Conservation (phyloP, 139 green algal genomes). For the Chlorella vulgaris region DNA sequence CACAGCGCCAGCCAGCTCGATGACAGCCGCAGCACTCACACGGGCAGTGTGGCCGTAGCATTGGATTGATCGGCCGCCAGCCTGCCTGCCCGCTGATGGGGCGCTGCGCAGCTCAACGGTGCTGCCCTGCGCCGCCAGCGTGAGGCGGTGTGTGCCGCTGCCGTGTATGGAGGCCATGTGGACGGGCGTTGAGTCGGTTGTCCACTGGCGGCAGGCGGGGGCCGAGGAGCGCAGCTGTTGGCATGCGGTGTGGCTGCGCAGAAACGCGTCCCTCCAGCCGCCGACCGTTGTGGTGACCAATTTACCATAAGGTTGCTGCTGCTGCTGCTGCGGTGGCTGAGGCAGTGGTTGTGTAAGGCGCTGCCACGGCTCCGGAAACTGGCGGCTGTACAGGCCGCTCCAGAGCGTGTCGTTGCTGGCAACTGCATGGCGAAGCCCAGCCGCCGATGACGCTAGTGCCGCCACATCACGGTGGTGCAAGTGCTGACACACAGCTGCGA, state of each 20-base stretch:
- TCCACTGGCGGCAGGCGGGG: constrained; percentile 1
- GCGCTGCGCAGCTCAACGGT: constrained; percentile 17
- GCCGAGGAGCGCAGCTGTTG: background rate
- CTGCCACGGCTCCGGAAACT: constrained; percentile 22
- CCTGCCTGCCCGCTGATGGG: background rate
- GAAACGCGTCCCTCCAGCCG: constrained; percentile 3
- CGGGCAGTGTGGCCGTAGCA: constrained; percentile 17
- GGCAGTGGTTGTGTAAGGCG: background rate
- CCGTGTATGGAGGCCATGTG: background rate
- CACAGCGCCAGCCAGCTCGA: background rate
- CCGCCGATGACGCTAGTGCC: background rate
- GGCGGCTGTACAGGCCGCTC: constrained; percentile 9
- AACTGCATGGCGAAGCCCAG: background rate
- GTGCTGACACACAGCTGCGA: constrained; percentile 12
- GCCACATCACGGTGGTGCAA: constrained; percentile 12
- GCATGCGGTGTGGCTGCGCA: background rate
- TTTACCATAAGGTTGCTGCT: background rate
- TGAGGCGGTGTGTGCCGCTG: background rate
- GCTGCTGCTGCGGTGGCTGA: background rate
- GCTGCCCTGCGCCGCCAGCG: constrained; percentile 6
- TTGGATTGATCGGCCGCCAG: background rate
- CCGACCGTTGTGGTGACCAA: no score
- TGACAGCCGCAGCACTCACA: constrained; percentile 1
- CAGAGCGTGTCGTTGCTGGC: constrained; percentile 11
- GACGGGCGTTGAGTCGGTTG: constrained; percentile 11